phyloP scores from a whole-genome alignment of 108 stramenopile genomes.

The Mediolabrus comicus region DNA sequence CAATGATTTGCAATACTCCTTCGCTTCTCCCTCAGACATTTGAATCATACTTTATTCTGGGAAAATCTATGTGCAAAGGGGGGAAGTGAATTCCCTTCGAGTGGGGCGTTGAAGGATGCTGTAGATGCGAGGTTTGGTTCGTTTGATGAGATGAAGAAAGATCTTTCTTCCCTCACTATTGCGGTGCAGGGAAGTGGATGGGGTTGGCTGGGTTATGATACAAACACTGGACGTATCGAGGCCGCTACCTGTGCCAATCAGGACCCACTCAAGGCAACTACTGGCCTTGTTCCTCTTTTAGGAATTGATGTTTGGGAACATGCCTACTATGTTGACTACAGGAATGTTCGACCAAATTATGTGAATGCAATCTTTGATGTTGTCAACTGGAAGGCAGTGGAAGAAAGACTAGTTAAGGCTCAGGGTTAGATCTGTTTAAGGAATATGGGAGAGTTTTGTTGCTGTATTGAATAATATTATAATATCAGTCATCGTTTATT shows the following conservation, averaged over 20 bases:
- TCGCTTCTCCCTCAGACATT: background rate
- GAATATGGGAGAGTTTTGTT: background rate
- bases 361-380: slow-evolving; percentile 95
- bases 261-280: slow-evolving; percentile 96
- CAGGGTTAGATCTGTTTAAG: background rate
- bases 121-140: slow-evolving; percentile 84
- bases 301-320: slow-evolving; percentile 98
- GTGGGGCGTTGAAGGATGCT: slow-evolving; percentile 61
- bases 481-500: slow-evolving; percentile 1
- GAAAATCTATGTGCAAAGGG: slow-evolving; percentile 82
- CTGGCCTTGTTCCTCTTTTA: slow-evolving; percentile 95
- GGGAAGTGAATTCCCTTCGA: slow-evolving; percentile 32
- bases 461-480: no score
- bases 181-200: slow-evolving; percentile 98
- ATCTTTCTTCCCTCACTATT: slow-evolving; percentile 75
- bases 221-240: slow-evolving; percentile 72
- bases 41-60: slow-evolving; percentile 99
- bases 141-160: slow-evolving; percentile 79
- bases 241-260: slow-evolving; percentile 92
- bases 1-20: background rate
- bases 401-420: slow-evolving; percentile 71
- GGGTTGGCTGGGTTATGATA: slow-evolving; percentile 98
- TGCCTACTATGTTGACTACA: slow-evolving; percentile 92
- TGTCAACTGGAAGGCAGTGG: slow-evolving; percentile 82
- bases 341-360: slow-evolving; percentile 97